Percentiles rank a stretch among this genome's conserved stretches.
These are phyloP conservation scores for Cymodocea nodosa DNA, from an alignment of 116 monocot genomes.

Conservation along the genomic window DNA sequence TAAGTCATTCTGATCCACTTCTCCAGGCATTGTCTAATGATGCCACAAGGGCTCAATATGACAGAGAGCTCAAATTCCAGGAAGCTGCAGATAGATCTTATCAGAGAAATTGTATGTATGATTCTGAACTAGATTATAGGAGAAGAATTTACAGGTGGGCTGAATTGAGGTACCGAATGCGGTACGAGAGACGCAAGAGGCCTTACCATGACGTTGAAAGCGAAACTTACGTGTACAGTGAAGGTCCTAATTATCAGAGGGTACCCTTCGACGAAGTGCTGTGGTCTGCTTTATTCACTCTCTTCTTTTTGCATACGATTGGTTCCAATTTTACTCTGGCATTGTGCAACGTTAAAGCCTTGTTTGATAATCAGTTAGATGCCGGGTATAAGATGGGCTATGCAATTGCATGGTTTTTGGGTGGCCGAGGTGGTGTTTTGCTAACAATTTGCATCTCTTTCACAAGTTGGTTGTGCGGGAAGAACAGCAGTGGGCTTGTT, in stretches of 20 bases:
- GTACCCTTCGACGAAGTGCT: constrained; percentile 43
- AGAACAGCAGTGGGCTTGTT: constrained; percentile 51
- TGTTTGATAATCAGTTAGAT: constrained; percentile 50
- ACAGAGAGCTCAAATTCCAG: constrained; percentile 25
- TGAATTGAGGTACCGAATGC: constrained; percentile 30
- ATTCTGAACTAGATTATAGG: constrained; percentile 17
- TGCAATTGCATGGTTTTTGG: constrained; percentile 43
- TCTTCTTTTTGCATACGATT: constrained; percentile 40
- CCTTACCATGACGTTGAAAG: not conserved
- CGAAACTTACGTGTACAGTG: constrained; percentile 5
- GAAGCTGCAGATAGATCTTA: constrained; percentile 2
- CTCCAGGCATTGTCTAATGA: constrained; percentile 63
- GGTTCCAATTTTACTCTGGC: constrained; percentile 38
- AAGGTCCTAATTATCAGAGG: constrained; percentile 14
- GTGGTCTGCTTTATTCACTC: constrained; percentile 34
- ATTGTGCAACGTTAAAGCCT: constrained; percentile 21
- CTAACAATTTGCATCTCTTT: constrained; percentile 46
- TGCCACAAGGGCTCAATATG: constrained; percentile 37
- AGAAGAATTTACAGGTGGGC: constrained; percentile 36
- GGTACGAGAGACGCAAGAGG: constrained; percentile 12
- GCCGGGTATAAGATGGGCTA: constrained; percentile 66
- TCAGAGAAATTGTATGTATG: constrained; percentile 12
- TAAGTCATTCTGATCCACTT: not conserved
- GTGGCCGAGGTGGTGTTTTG: constrained; percentile 42
- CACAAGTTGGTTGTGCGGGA: constrained; percentile 64